These are phyloP conservation scores for Cutaneotrichosporon arboriforme DNA, from an alignment of 1,284 basidiomycete genomes.

Conservation along the genomic window DNA sequence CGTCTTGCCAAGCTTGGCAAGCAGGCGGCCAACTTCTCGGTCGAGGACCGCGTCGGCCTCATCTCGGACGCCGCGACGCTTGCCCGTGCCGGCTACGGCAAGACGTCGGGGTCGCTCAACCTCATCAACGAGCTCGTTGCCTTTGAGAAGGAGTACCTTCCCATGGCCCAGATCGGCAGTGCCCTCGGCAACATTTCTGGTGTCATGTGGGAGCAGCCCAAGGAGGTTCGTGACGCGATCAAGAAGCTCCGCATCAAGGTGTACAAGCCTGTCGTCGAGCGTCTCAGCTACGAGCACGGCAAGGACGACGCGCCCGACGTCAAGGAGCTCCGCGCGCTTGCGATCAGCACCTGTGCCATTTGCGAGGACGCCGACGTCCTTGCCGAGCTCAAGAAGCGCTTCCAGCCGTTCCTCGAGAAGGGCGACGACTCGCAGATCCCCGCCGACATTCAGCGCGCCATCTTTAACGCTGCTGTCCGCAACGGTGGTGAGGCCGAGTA, in stretches of 20 bases:
- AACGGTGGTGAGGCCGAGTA: constrained; percentile 74
- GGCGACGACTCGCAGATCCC: constrained; percentile 76
- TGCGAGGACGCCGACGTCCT: constrained; percentile 65
- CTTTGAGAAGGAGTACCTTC: constrained; percentile 61
- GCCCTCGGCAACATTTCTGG: constrained; percentile 57
- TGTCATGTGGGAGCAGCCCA: constrained; percentile 80
- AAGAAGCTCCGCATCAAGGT: constrained; percentile 65
- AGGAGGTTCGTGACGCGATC: constrained; percentile 58
- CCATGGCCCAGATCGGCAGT: constrained; percentile 41
- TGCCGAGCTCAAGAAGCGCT: constrained; percentile 67
- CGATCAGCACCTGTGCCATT: constrained; percentile 62
- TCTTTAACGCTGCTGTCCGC: constrained; percentile 54
- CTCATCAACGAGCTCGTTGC: constrained; percentile 63
- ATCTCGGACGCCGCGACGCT: constrained; percentile 75
- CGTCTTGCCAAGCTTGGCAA: constrained; percentile 71
- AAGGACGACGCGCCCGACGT: constrained; percentile 66
- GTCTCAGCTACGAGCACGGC: constrained; percentile 72
- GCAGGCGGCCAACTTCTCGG: constrained; percentile 72
- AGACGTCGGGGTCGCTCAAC: constrained; percentile 69
- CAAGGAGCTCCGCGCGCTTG: constrained; percentile 69
- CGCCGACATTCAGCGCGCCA: constrained; percentile 59
- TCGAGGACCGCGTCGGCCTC: constrained; percentile 82
- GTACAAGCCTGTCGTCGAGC: constrained; percentile 71
- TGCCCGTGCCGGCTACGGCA: constrained; percentile 70
- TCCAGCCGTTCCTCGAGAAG: constrained; percentile 64